Percentiles rank a stretch among this genome's conserved stretches.
Evolutionary conservation across 208 protist genomes (phyloP).

Genomic region (Crithidia acanthocephali): DNA sequence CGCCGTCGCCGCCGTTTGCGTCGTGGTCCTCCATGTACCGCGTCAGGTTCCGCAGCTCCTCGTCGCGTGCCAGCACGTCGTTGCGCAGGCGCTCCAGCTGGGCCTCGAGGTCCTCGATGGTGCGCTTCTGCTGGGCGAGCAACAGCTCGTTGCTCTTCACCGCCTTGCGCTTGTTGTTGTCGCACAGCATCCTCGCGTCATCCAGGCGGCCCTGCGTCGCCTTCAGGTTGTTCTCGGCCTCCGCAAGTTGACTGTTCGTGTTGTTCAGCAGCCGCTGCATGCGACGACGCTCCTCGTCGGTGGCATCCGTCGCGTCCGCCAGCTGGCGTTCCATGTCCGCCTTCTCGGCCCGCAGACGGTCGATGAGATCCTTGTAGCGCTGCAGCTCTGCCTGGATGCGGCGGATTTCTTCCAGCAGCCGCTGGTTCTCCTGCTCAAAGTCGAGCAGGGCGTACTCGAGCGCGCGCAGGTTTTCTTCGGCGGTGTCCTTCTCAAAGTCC

Average conservation of each 20-base stretch:
- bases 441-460: constrained; percentile 54
- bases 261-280: constrained; percentile 39
- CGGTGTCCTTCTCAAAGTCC: constrained; percentile 60
- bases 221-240: constrained; percentile 42
- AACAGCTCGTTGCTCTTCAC: constrained; percentile 57
- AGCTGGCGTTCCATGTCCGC: constrained; percentile 49
- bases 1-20: constrained; percentile 23
- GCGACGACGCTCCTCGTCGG: constrained; percentile 45
- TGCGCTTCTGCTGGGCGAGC: constrained; percentile 48
- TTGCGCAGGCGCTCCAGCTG: constrained; percentile 39
- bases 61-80: constrained; percentile 46
- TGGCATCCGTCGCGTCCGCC: constrained; percentile 26
- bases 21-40: constrained; percentile 52
- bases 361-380: constrained; percentile 52
- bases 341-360: constrained; percentile 51
- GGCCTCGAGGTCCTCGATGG: constrained; percentile 46
- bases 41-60: constrained; percentile 53
- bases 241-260: constrained; percentile 45
- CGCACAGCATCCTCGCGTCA: constrained; percentile 33
- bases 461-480: constrained; percentile 56
- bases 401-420: constrained; percentile 47
- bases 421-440: constrained; percentile 68
- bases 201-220: constrained; percentile 39
- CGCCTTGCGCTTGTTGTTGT: constrained; percentile 47
- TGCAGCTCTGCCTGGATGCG: constrained; percentile 46